A percentile compares a stretch with the other conserved stretches of the same genome.
Conservation (phyloP, 495 filamentous ascomycete genomes). For the Annulohypoxylon moriforme region DNA sequence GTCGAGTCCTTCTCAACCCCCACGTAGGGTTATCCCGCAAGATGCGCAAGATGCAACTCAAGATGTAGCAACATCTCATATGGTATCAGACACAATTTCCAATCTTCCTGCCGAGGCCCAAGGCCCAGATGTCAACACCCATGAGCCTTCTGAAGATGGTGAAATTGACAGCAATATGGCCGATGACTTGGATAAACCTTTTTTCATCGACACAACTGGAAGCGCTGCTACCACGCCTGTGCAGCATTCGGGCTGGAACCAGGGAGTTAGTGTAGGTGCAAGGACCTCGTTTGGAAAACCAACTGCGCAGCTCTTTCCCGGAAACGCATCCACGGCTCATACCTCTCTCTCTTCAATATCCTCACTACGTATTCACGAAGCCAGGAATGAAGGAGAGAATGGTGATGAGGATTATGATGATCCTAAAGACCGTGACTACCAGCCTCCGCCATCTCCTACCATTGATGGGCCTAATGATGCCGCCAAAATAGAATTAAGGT, state of each 20-base stretch:
- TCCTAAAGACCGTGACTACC: neutral
- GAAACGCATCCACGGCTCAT: constrained; percentile 8
- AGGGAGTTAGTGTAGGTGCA: constrained; percentile 44
- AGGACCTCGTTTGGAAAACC: constrained; percentile 39
- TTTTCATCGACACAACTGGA: constrained; percentile 26
- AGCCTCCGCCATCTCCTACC: neutral
- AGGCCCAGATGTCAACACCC: neutral
- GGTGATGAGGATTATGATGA: constrained; percentile 1
- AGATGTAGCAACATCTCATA: neutral
- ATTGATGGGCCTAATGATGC: neutral
- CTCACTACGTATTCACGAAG: neutral
- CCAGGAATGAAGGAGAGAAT: neutral
- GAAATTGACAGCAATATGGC: constrained; percentile 17
- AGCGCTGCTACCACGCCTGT: neutral
- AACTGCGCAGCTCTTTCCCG: constrained; percentile 25
- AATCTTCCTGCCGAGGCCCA: neutral
- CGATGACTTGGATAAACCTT: constrained; percentile 6
- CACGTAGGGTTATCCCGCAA: constrained; percentile 11
- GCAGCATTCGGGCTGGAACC: constrained; percentile 52
- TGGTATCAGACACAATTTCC: neutral
- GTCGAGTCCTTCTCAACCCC: constrained; percentile 29
- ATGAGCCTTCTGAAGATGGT: constrained; percentile 35
- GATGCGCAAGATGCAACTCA: constrained; percentile 13
- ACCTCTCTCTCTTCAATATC: neutral
- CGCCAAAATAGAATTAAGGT: neutral